Evolutionary conservation across 2,329 filamentous ascomycete species (phyloP).

Genomic region (Pseudohalonectria lignicola): DNA sequence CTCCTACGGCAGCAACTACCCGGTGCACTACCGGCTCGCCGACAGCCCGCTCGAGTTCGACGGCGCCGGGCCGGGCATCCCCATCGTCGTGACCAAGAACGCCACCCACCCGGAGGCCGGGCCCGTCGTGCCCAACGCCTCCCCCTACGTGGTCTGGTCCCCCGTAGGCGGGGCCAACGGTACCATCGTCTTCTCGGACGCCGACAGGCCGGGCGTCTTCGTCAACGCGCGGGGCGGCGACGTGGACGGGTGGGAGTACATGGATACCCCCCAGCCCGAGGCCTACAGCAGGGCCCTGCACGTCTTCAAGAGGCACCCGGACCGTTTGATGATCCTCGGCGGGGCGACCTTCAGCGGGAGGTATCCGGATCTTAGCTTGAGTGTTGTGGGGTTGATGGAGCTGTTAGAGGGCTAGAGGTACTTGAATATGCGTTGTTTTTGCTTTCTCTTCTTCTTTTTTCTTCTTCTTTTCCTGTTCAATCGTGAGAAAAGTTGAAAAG

Average conservation of each 20-base stretch:
- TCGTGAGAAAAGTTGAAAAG: too few species aligned
- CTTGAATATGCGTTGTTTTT: slow-evolving; percentile 3
- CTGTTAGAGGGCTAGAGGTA: too few species aligned
- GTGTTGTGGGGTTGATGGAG: slow-evolving; percentile 16
- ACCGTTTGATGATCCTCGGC: slow-evolving; percentile 29
- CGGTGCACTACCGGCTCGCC: slow-evolving; percentile 32
- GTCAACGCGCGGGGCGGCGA: slow-evolving; percentile 28
- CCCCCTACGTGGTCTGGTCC: slow-evolving; percentile 32
- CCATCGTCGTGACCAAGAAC: slow-evolving; percentile 22
- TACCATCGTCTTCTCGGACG: slow-evolving; percentile 29
- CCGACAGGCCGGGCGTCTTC: slow-evolving; percentile 25
- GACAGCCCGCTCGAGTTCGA: slow-evolving; percentile 26
- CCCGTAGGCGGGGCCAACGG: slow-evolving; percentile 30
- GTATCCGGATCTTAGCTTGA: slow-evolving; percentile 19
- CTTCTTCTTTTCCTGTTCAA: too few species aligned
- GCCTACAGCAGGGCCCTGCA: slow-evolving; percentile 26
- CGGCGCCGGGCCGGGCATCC: slow-evolving; percentile 16
- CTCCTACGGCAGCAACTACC: slow-evolving; percentile 19
- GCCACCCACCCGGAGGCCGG: too few species aligned
- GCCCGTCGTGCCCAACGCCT: slow-evolving; percentile 21
- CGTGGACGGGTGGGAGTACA: slow-evolving; percentile 23
- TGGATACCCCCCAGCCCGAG: slow-evolving; percentile 19
- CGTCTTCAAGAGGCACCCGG: slow-evolving; percentile 21
- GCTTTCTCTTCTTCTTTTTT: slow-evolving; percentile 5
- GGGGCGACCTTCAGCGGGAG: slow-evolving; percentile 25